These are phyloP conservation scores for Stachybotrys chlorohalonatus DNA, from an alignment of 2,329 filamentous ascomycete genomes.

Conservation along the genomic window DNA sequence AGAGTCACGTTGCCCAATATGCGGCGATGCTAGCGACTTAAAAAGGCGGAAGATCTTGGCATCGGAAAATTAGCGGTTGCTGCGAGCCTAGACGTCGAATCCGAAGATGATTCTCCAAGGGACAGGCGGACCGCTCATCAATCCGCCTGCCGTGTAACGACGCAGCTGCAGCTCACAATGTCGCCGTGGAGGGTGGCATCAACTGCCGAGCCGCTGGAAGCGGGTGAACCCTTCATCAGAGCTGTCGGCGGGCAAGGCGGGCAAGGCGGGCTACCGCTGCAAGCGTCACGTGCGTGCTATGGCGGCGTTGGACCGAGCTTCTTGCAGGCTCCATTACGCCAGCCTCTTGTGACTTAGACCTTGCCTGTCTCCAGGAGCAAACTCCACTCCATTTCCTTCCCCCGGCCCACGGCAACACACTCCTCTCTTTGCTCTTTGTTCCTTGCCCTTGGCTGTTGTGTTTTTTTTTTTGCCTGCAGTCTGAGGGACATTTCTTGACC, in stretches of 20 bases:
- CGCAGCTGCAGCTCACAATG: not conserved
- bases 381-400: not conserved
- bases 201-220: not conserved
- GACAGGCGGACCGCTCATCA: no score
- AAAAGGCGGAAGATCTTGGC: no score
- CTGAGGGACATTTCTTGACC: constrained; percentile 7
- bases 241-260: no score
- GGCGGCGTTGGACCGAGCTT: not conserved
- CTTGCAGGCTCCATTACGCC: not conserved
- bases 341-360: not conserved
- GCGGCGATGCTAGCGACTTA: no score
- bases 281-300: not conserved
- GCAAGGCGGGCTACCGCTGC: no score
- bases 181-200: not conserved
- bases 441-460: constrained; percentile 1
- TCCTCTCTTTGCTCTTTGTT: constrained; percentile 3
- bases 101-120: no score
- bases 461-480: not conserved
- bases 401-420: constrained; percentile 1
- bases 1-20: no score
- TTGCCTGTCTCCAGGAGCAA: not conserved
- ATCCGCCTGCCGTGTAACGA: not conserved
- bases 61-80: no score
- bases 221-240: no score
- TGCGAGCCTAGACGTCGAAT: no score